These are phyloP conservation scores for Pyricularia grisea DNA, from an alignment of 2,329 filamentous ascomycete species.

Conservation along the genomic window DNA sequence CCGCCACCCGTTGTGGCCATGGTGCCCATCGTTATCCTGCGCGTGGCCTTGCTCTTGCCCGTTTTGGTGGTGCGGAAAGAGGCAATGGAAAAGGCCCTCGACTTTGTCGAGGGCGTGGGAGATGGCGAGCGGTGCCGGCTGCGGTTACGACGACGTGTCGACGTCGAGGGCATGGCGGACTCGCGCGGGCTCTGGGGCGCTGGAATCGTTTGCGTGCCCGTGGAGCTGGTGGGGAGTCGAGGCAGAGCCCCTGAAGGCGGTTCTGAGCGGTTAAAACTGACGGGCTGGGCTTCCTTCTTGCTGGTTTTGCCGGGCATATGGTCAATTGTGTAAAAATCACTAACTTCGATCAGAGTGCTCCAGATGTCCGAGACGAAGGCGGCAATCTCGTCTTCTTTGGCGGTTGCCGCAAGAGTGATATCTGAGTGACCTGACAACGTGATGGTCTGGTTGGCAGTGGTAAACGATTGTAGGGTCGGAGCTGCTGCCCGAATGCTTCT, in stretches of 20 bases:
- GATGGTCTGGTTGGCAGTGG: slow-evolving; percentile 17
- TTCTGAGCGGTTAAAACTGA: neutral
- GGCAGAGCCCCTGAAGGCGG: neutral
- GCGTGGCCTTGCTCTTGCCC: slow-evolving; percentile 13
- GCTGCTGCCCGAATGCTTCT: neutral
- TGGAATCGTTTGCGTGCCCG: slow-evolving; percentile 1
- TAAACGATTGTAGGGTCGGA: neutral
- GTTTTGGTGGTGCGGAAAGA: slow-evolving; percentile 23
- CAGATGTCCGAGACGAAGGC: slow-evolving; percentile 44
- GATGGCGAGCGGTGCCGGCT: slow-evolving; percentile 8
- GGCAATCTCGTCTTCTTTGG: slow-evolving; percentile 42
- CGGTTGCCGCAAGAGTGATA: slow-evolving; percentile 45
- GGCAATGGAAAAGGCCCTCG: slow-evolving; percentile 19
- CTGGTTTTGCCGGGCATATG: slow-evolving; percentile 8
- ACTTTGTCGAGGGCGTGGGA: slow-evolving; percentile 12
- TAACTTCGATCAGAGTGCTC: slow-evolving; percentile 35
- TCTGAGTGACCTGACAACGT: slow-evolving; percentile 39
- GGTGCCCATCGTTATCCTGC: slow-evolving; percentile 1
- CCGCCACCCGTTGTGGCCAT: slow-evolving; percentile 5
- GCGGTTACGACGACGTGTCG: neutral
- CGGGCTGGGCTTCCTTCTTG: slow-evolving; percentile 2
- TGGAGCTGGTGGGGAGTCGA: neutral
- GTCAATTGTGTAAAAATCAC: slow-evolving; percentile 35
- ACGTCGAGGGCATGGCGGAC: neutral
- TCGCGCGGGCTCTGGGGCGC: neutral